Percentiles rank a stretch among this genome's conserved stretches.
Evolutionary conservation across 2,329 filamentous ascomycete genomes (phyloP).

Genomic region (Ilyonectria mors-panacis): DNA sequence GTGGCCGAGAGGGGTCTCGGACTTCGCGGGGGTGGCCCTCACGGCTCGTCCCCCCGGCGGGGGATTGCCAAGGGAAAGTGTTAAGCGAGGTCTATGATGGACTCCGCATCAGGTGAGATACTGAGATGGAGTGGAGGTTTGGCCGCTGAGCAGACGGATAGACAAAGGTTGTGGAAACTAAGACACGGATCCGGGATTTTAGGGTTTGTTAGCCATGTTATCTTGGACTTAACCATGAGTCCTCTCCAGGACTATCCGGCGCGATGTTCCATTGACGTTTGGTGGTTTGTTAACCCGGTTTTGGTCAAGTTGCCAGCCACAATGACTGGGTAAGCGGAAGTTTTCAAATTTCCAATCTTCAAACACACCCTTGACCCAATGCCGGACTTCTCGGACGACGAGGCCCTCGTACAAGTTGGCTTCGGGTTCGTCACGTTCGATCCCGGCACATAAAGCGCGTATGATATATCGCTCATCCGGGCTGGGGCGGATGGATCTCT

Average conservation of each 20-base stretch:
- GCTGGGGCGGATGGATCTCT: conserved; percentile 17
- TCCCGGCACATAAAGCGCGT: conserved; percentile 4
- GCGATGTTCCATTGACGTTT: too few species aligned
- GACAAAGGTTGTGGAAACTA: background rate
- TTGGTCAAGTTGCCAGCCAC: too few species aligned
- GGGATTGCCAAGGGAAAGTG: background rate
- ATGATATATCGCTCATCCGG: conserved; percentile 25
- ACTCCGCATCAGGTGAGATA: conserved; percentile 5
- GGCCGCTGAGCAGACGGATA: background rate
- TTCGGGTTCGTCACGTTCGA: background rate
- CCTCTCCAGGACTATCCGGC: too few species aligned
- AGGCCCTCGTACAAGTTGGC: background rate
- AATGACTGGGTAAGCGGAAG: too few species aligned
- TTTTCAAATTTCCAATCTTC: too few species aligned
- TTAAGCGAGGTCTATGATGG: conserved; percentile 1
- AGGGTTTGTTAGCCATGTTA: background rate
- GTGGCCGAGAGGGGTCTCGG: background rate
- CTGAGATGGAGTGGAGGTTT: background rate
- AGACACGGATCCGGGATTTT: background rate
- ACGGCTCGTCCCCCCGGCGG: background rate
- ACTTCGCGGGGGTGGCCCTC: background rate
- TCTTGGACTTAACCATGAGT: too few species aligned
- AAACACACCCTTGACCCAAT: too few species aligned
- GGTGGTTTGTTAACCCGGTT: too few species aligned
- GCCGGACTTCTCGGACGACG: background rate